Evolutionary conservation across 2,329 filamentous ascomycete genomes (phyloP).

Genomic region (Aspergillus hortae): DNA sequence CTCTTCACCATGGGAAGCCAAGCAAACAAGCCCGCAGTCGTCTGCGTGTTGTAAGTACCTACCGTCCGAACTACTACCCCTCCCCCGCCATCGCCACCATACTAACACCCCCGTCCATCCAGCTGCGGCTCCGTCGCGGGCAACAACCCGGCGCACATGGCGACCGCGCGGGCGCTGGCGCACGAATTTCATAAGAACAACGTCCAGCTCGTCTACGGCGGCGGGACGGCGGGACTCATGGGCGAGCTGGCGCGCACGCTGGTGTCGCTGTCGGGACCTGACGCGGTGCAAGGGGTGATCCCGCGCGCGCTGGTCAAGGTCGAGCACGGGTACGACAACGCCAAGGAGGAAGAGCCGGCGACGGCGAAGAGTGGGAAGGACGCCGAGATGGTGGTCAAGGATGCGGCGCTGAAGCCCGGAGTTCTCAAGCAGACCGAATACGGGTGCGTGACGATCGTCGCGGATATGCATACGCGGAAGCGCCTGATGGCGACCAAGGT

Average conservation of each 20-base stretch:
- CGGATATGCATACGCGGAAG: slow-evolving; percentile 96
- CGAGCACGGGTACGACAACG: slow-evolving; percentile 49
- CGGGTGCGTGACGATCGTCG: slow-evolving; percentile 81
- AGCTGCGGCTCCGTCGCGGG: slow-evolving; percentile 81
- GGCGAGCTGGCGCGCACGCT: slow-evolving; percentile 86
- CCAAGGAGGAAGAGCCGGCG: slow-evolving; percentile 24
- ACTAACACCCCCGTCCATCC: neutral
- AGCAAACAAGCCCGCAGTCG: slow-evolving; percentile 55
- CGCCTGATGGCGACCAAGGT: slow-evolving; percentile 89
- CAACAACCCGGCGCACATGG: slow-evolving; percentile 68
- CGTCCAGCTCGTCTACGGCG: slow-evolving; percentile 87
- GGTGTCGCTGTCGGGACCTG: slow-evolving; percentile 74
- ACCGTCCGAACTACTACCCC: neutral
- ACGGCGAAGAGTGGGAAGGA: slow-evolving; percentile 41
- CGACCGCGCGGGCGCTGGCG: slow-evolving; percentile 73
- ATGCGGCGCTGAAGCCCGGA: slow-evolving; percentile 30
- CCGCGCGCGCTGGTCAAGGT: slow-evolving; percentile 77
- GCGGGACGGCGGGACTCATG: slow-evolving; percentile 93
- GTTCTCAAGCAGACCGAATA: slow-evolving; percentile 51
- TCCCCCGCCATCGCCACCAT: neutral
- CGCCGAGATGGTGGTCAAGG: slow-evolving; percentile 58
- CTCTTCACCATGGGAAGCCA: slow-evolving; percentile 13
- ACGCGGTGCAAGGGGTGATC: slow-evolving; percentile 88
- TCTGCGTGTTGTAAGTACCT: slow-evolving; percentile 75
- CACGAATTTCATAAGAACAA: slow-evolving; percentile 69